Base-by-base conservation (phyloP, 1,139 yeast species). In the Lodderomyces jiufengensis region DNA sequence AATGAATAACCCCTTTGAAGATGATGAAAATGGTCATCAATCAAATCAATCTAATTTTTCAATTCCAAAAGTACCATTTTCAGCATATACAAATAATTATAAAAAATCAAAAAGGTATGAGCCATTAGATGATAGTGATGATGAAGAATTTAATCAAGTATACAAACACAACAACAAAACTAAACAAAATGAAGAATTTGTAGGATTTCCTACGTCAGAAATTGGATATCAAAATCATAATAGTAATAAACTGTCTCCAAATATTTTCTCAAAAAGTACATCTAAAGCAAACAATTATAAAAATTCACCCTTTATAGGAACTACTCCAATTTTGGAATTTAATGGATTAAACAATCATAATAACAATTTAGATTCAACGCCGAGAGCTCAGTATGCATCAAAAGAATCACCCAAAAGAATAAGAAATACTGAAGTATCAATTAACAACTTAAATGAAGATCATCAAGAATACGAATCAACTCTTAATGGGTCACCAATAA, bases 331-430 rank as follows among this genome's bases (percentile, higher is more conserved):
- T 31, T 52, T 60, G 30, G 47, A 44, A 36, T 55, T 38, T 37
- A 48, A 46, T 21, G 39, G 26, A 5, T 22, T 12, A 15, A 33
- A 27, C 3, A 23, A 23, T 10, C 24, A 24, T 14, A 22, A 13
- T 14, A 35, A 34, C 12, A 5, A 30, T 10, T 22, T 22, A 10
- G 27, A 22, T 14, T 3, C 32, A 10, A 75, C 82, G 3, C 70
- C 79, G 3, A 59, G 82, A 47, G 72, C 78, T 8, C 71, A 71
- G 37, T 80, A 69, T 47, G 78, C 87, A 1, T 63, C 73, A 16
- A 61, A 73, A 45, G 88, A 81, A 49, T 81, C 88, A 0, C 92
- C 92, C 24, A 73, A 67, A 40, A 73, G 86, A 52, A 69, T 69
- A 32, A 64, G 61, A 21, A 69, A 68, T 34, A 71, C 73, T 3